These are phyloP conservation scores for Liquidambar formosana DNA, from an alignment of 164 flowering plant species.

Conservation along the genomic window DNA sequence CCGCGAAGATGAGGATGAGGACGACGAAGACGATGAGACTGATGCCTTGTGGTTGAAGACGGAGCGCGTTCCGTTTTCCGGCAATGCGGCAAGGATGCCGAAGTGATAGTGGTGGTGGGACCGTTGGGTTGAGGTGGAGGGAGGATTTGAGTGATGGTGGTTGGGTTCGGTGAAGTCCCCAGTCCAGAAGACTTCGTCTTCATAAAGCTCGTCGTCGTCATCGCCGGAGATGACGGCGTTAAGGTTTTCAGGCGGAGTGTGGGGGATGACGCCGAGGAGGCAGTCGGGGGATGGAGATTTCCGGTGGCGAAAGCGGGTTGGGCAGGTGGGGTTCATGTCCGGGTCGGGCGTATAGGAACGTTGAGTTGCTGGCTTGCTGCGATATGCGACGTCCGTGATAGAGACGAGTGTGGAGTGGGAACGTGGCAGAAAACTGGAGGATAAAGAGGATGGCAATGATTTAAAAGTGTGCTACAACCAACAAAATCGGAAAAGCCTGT, in stretches of 20 bases:
- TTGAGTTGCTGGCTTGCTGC: too few species aligned
- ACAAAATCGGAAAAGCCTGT: too few species aligned
- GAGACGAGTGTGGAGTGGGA: too few species aligned
- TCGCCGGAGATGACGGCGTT: slow-evolving; percentile 8
- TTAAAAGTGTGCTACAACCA: too few species aligned
- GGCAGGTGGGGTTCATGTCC: slow-evolving; percentile 13
- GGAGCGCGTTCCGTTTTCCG: slow-evolving; percentile 17
- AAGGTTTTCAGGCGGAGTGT: neutral
- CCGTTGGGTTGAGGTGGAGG: slow-evolving; percentile 1
- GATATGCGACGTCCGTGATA: too few species aligned
- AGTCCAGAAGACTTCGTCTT: slow-evolving; percentile 40
- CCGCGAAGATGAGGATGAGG: slow-evolving; percentile 25
- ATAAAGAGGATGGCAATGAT: too few species aligned
- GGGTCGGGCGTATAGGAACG: neutral
- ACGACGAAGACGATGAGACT: slow-evolving; percentile 20
- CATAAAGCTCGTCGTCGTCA: slow-evolving; percentile 30
- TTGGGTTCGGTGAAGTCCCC: slow-evolving; percentile 8
- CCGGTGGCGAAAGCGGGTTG: slow-evolving; percentile 19
- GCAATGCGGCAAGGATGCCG: slow-evolving; percentile 45
- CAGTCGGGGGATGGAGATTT: slow-evolving; percentile 19
- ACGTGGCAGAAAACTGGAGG: too few species aligned
- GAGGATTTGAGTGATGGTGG: neutral
- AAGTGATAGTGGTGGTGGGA: neutral
- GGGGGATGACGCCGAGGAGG: slow-evolving; percentile 20
- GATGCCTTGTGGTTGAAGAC: slow-evolving; percentile 35